Evolutionary conservation across 2,329 filamentous ascomycete species (phyloP).

Genomic region (Ophiostoma novo-ulmi): DNA sequence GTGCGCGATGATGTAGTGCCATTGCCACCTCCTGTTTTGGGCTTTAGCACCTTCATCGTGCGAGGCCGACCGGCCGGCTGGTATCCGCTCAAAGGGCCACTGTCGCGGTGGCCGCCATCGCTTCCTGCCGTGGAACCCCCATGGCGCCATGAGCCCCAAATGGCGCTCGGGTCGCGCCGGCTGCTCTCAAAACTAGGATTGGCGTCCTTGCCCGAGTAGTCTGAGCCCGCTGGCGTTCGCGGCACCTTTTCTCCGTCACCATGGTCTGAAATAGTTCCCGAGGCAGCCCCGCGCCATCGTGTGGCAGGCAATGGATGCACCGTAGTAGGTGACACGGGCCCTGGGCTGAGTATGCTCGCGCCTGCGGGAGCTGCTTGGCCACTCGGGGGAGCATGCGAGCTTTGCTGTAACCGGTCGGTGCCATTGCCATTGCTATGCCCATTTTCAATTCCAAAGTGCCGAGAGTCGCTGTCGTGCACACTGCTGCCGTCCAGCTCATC

Average conservation of each 20-base stretch:
- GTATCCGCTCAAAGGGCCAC: conserved; percentile 57
- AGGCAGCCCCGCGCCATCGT: conserved; percentile 32
- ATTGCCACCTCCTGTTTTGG: conserved; percentile 50
- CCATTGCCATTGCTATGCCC: neutral
- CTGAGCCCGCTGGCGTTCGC: conserved; percentile 31
- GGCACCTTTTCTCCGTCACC: conserved; percentile 42
- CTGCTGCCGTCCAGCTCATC: conserved; percentile 18
- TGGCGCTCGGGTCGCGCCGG: conserved; percentile 48
- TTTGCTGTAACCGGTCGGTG: neutral
- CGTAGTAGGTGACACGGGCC: conserved; percentile 37
- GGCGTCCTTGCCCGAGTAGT: conserved; percentile 32
- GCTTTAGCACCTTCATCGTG: conserved; percentile 86
- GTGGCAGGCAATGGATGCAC: conserved; percentile 35
- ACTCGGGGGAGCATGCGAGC: neutral
- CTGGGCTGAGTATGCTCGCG: conserved; percentile 27
- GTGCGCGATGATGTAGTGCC: conserved; percentile 48
- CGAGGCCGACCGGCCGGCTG: conserved; percentile 61
- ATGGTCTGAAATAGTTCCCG: conserved; percentile 41
- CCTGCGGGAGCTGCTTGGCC: neutral
- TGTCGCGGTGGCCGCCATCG: conserved; percentile 52
- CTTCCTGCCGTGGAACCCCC: conserved; percentile 43
- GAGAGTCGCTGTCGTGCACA: conserved; percentile 1
- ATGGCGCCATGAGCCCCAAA: conserved; percentile 69
- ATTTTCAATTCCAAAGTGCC: conserved; percentile 7
- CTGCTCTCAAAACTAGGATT: conserved; percentile 26